phyloP scores from a whole-genome alignment of 2,329 filamentous ascomycete species.

The Lachnellula cervina region DNA sequence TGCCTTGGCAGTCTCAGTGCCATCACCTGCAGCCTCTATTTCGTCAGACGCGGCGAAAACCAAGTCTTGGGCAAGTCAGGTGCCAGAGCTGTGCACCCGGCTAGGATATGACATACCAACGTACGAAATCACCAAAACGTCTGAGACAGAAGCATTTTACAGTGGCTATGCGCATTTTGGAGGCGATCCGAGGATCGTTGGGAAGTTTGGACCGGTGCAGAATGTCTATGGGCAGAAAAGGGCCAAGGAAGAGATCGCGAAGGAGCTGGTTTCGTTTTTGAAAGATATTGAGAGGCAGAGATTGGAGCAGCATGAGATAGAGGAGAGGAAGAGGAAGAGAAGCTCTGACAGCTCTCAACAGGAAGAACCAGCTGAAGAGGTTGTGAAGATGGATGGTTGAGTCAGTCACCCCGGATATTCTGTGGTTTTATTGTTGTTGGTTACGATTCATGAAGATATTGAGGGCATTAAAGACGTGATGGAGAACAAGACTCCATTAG shows the following conservation, averaged over 20 bases:
- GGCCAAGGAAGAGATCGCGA: constrained; percentile 45
- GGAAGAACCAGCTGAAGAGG: background rate
- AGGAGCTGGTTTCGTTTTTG: constrained; percentile 36
- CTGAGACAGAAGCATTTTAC: constrained; percentile 16
- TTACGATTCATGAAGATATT: background rate
- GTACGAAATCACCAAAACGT: constrained; percentile 20
- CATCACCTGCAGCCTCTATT: background rate
- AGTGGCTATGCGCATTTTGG: constrained; percentile 27
- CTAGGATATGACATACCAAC: constrained; percentile 24
- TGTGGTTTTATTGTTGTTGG: background rate
- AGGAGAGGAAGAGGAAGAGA: constrained; percentile 17
- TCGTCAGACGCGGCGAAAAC: background rate
- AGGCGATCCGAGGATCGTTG: constrained; percentile 26
- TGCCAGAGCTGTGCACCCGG: constrained; percentile 20
- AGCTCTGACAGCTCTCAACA: background rate
- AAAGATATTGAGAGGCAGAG: constrained; percentile 31
- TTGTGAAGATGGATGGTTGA: background rate
- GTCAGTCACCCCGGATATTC: background rate
- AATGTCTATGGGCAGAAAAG: constrained; percentile 44
- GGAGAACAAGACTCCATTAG: background rate
- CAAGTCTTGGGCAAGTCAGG: constrained; percentile 13
- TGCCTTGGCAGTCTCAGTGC: background rate
- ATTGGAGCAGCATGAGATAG: constrained; percentile 8
- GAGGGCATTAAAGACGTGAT: background rate
- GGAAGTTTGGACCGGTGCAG: constrained; percentile 37